Percentiles rank a stretch among this genome's conserved stretches.
Evolutionary conservation across 129 eudicot genomes (phyloP).

Genomic region (Saposhnikovia divaricata): DNA sequence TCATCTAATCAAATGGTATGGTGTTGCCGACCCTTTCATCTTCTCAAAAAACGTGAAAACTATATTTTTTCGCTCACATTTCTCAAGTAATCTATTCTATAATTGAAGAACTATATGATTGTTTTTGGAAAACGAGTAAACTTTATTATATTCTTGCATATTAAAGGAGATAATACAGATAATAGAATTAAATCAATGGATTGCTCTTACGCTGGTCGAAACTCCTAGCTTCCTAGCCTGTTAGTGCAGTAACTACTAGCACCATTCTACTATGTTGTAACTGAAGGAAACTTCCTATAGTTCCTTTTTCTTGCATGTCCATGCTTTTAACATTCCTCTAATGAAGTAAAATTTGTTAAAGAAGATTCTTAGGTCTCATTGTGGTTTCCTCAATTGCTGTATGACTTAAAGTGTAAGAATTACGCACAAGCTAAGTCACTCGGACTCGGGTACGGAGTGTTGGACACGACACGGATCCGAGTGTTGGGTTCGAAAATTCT

Average conservation of each 20-base stretch:
- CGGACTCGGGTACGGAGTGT: too few species aligned
- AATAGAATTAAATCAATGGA: not conserved
- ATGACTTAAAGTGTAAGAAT: not conserved
- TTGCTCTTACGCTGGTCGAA: not conserved
- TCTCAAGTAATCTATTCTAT: not conserved
- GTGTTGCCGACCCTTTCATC: not conserved
- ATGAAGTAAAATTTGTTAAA: not conserved
- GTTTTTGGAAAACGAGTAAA: not conserved
- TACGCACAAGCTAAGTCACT: too few species aligned
- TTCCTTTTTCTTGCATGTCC: not conserved
- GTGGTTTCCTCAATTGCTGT: not conserved
- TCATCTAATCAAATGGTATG: constrained; percentile 75
- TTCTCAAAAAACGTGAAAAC: not conserved
- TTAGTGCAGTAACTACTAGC: not conserved
- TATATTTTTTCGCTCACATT: not conserved
- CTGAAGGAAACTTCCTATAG: not conserved
- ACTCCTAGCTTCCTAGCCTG: not conserved
- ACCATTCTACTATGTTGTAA: not conserved
- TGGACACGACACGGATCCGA: too few species aligned
- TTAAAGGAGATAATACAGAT: not conserved
- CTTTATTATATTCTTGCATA: not conserved
- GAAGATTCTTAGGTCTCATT: not conserved
- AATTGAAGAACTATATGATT: not conserved
- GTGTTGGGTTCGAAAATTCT: too few species aligned
- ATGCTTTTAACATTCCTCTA: not conserved